phyloP scores from a whole-genome alignment of 805 yeast genomes.

The Kluyveromyces aestuarii region DNA sequence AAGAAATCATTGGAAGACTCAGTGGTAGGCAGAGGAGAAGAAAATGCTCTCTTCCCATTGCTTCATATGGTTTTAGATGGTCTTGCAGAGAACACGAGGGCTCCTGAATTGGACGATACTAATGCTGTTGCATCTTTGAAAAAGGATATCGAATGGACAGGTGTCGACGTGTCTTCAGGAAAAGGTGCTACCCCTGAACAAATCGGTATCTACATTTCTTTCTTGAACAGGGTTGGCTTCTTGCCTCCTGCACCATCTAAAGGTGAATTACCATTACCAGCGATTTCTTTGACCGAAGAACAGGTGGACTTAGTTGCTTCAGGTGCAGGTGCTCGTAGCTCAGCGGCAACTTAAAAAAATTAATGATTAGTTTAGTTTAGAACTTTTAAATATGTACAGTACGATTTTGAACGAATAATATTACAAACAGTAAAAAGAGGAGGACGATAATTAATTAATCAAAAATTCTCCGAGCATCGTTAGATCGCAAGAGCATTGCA shows the following conservation, averaged over 20 bases:
- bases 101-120: conserved; percentile 88
- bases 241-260: conserved; percentile 49
- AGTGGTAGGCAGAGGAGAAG: conserved; percentile 66
- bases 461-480: not conserved
- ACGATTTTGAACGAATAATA: not conserved
- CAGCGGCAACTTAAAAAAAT: conserved; percentile 29
- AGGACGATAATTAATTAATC: not conserved
- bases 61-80: conserved; percentile 91
- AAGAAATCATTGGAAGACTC: conserved; percentile 61
- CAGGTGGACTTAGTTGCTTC: conserved; percentile 48
- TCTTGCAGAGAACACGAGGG: conserved; percentile 82
- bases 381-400: not conserved
- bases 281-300: conserved; percentile 43
- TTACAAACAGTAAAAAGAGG: not conserved
- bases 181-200: conserved; percentile 61
- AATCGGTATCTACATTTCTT: conserved; percentile 70
- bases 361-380: not conserved
- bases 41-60: conserved; percentile 85
- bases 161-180: conserved; percentile 59
- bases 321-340: conserved; percentile 73
- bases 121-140: conserved; percentile 68
- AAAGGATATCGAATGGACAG: conserved; percentile 53
- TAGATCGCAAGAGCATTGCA: too few species aligned
- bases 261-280: conserved; percentile 44
- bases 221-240: conserved; percentile 72